Base-by-base conservation (phyloP, 2,329 filamentous ascomycete species). In the Triangularia verruculosa region DNA sequence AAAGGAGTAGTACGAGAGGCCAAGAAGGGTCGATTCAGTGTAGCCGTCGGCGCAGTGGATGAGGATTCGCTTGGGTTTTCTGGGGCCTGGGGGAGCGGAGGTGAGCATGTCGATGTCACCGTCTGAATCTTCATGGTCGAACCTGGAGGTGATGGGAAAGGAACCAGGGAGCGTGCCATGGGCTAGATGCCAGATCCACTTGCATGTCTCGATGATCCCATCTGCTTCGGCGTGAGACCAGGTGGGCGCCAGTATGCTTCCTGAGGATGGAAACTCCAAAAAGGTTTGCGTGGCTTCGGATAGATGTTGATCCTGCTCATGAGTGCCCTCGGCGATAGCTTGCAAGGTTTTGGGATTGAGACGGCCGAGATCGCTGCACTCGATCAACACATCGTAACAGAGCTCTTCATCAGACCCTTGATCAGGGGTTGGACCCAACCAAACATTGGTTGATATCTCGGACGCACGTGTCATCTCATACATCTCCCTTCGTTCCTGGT, bases 1-100 rank as follows among this genome's bases (percentile, higher is more conserved):
- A 76, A 93, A 99, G 83, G 96, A 96, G 74, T 89, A 92, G 76
- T 99, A 99, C 9, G 94, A 92, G 43, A 99, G 86, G 1, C 86
- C 92, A 17, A 99, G 82, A 75, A 99, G 83, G 1, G 93, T 93
- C 1, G 91, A 94, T 76, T 99, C 95, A 0, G 95, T 99, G 72
- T 99, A 99, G 17, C 95, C 95, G 75, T 99, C 95, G 1, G 89
- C 89, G 75, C 95, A 98, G 76, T 98, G 94, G 47, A 99, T 91
- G 30, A 98, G 84, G 32, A 98, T 86, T 72, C 88, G 93, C 22
- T 25, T 54, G 22, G 51, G 22, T 24, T 28, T 28, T 67, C 87
- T 81, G 61, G 86, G 80, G 32, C n/a, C 72, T 68, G 61, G 53
- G 11, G 4, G 59, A 81, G 68, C 88, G 85, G 7, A 24, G 5